Evolutionary conservation across 306 rosid genomes (phyloP).

Genomic region (Lathyrus tuberosus): DNA sequence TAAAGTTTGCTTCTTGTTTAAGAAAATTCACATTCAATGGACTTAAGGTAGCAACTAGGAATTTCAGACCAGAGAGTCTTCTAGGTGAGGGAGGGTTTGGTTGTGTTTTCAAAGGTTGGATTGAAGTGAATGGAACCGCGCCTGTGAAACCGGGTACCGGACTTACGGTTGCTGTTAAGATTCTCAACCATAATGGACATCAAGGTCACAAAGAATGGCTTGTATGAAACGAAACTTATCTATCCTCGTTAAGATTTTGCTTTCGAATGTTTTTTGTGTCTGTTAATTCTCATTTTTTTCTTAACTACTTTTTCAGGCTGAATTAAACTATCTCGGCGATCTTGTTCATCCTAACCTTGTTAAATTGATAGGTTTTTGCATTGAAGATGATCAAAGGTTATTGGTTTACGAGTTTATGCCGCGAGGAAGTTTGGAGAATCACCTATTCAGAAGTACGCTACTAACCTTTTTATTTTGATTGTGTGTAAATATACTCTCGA

Average conservation of each 20-base stretch:
- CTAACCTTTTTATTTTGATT: slow-evolving; percentile 43
- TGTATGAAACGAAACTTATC: slow-evolving; percentile 51
- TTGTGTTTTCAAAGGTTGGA: slow-evolving; percentile 98
- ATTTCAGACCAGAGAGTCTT: slow-evolving; percentile 94
- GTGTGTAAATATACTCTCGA: slow-evolving; percentile 12
- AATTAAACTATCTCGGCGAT: slow-evolving; percentile 88
- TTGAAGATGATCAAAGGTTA: slow-evolving; percentile 89
- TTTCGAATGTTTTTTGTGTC: not conserved
- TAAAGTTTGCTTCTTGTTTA: slow-evolving; percentile 87
- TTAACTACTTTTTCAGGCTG: slow-evolving; percentile 69
- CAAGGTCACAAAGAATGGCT: slow-evolving; percentile 99
- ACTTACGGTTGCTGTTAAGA: slow-evolving; percentile 96
- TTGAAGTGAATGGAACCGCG: slow-evolving; percentile 94
- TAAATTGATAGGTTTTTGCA: slow-evolving; percentile 88
- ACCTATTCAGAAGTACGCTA: slow-evolving; percentile 89
- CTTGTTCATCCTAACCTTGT: slow-evolving; percentile 89
- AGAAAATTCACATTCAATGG: slow-evolving; percentile 91
- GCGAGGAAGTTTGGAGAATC: slow-evolving; percentile 98
- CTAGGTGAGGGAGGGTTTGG: slow-evolving; percentile 99
- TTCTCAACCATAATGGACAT: slow-evolving; percentile 90
- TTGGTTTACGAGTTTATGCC: slow-evolving; percentile 96
- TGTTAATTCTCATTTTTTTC: slow-evolving; percentile 32
- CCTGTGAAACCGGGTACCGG: slow-evolving; percentile 98
- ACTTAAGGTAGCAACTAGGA: slow-evolving; percentile 91
- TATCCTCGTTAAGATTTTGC: slow-evolving; percentile 22